A percentile compares a stretch with the other conserved stretches of the same genome.
phyloP scores from a whole-genome alignment of 2,329 filamentous ascomycete species.

The Tolypocladium guangdongense region DNA sequence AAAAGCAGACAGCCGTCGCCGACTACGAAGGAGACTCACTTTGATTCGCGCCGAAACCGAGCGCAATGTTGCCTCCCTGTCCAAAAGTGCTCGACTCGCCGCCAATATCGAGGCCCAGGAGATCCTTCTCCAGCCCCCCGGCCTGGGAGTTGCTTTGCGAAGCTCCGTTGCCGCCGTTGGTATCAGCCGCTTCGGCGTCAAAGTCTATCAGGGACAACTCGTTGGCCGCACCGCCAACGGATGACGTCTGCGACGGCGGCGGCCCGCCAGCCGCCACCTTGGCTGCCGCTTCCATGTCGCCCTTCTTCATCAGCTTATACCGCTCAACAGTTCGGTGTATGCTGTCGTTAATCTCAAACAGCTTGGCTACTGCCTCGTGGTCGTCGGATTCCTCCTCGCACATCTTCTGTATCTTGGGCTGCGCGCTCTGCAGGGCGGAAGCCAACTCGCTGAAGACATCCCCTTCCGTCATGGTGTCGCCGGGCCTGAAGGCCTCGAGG shows the following conservation, averaged over 20 bases:
- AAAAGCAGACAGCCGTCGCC: not conserved
- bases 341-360: constrained; percentile 96
- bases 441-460: constrained; percentile 76
- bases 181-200: constrained; percentile 50
- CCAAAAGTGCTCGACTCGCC: constrained; percentile 51
- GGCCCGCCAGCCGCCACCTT: constrained; percentile 73
- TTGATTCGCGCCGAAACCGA: constrained; percentile 63
- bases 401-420: constrained; percentile 99
- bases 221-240: constrained; percentile 39
- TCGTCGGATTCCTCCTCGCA: constrained; percentile 98
- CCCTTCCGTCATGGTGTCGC: constrained; percentile 62
- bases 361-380: constrained; percentile 85
- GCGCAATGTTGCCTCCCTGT: constrained; percentile 69
- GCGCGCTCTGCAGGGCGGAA: constrained; percentile 77
- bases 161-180: constrained; percentile 33
- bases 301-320: constrained; percentile 93
- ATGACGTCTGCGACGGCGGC: constrained; percentile 41
- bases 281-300: constrained; percentile 73
- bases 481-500: constrained; percentile 70
- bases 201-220: constrained; percentile 94
- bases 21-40: constrained; percentile 33
- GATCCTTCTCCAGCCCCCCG: constrained; percentile 73
- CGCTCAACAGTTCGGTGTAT: constrained; percentile 94
- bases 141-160: constrained; percentile 33
- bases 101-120: constrained; percentile 77